A percentile compares a stretch with the other conserved stretches of the same genome.
phyloP scores from a whole-genome alignment of 257 asterid species.

The Salvia rosmarinus region DNA sequence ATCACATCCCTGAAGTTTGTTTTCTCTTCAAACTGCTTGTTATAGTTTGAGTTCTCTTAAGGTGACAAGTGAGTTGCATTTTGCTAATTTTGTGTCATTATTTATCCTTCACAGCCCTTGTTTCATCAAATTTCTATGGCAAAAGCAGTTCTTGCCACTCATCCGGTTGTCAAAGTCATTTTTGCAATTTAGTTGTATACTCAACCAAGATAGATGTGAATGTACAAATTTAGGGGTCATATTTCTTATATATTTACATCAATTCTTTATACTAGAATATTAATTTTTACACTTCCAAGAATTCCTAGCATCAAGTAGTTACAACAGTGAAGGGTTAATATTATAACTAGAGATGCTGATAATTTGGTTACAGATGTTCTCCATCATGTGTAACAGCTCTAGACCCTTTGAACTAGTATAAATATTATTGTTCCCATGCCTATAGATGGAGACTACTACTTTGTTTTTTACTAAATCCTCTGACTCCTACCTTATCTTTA shows the following conservation, averaged over 20 bases:
- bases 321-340: background rate
- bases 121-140: too few relatives aligned
- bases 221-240: too few relatives aligned
- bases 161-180: too few relatives aligned
- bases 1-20: too few relatives aligned
- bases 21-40: too few relatives aligned
- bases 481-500: conserved; percentile 34
- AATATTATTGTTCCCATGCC: conserved; percentile 13
- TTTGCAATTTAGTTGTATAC: too few relatives aligned
- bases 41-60: too few relatives aligned
- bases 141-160: too few relatives aligned
- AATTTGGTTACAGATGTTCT: background rate
- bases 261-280: background rate
- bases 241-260: background rate
- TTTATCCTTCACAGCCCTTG: too few relatives aligned
- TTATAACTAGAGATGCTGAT: background rate
- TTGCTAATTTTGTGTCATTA: background rate
- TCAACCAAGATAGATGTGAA: too few relatives aligned
- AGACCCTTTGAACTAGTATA: background rate
- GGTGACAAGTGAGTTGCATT: too few relatives aligned
- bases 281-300: background rate
- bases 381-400: background rate
- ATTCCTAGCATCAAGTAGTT: background rate
- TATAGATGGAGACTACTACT: background rate
- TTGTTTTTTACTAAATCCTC: conserved; percentile 11